Evolutionary conservation across 2,329 filamentous ascomycete species (phyloP).

Genomic region (Verticillium nonalfalfae): DNA sequence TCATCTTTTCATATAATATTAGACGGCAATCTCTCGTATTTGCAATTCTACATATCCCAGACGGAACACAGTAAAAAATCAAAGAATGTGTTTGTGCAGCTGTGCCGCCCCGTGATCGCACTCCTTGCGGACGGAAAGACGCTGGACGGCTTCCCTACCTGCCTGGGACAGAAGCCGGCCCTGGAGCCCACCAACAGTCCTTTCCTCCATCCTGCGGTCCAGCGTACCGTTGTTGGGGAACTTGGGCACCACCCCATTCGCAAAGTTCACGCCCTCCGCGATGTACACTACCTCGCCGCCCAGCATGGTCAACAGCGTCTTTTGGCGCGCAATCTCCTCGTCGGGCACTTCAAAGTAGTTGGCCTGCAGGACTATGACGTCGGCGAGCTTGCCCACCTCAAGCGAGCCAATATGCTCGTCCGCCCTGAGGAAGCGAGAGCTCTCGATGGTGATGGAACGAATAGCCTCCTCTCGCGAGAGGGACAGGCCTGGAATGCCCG

Average conservation of each 20-base stretch:
- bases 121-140: background rate
- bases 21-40: too few species aligned
- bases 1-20: too few species aligned
- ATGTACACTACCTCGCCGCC: conserved; percentile 18
- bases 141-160: background rate
- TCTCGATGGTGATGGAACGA: conserved; percentile 2
- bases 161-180: conserved; percentile 1
- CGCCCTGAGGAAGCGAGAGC: conserved; percentile 15
- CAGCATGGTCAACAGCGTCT: conserved; percentile 17
- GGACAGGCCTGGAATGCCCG: conserved; percentile 12
- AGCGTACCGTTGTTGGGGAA: conserved; percentile 15
- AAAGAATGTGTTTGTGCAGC: background rate
- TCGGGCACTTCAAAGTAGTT: conserved; percentile 18
- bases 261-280: conserved; percentile 15
- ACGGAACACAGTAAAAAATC: background rate
- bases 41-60: too few species aligned
- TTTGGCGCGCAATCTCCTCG: conserved; percentile 16
- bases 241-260: conserved; percentile 13
- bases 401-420: conserved; percentile 17
- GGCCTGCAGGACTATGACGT: conserved; percentile 16
- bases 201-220: conserved; percentile 2
- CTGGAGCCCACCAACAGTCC: conserved; percentile 3
- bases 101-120: background rate
- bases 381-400: conserved; percentile 18
- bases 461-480: conserved; percentile 13